phyloP scores from a whole-genome alignment of 306 rosid genomes.

The Rubus parviflorus region DNA sequence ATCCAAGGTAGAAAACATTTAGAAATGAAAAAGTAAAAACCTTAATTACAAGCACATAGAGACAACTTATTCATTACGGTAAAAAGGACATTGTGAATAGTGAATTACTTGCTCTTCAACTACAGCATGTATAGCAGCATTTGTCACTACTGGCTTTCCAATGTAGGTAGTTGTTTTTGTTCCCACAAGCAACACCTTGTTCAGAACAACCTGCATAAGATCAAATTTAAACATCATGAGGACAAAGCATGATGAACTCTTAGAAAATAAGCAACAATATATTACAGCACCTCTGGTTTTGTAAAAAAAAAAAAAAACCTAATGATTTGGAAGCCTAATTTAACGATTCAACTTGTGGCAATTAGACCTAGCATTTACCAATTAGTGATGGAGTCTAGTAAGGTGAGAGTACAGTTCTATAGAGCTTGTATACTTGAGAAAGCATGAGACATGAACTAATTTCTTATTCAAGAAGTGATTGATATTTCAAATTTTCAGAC shows the following conservation, averaged over 20 bases:
- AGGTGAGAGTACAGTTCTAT: background rate
- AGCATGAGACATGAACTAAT: too few relatives aligned
- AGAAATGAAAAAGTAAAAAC: constrained; percentile 8
- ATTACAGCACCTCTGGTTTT: background rate
- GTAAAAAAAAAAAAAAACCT: background rate
- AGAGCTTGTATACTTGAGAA: too few relatives aligned
- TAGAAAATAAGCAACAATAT: constrained; percentile 3
- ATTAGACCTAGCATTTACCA: too few relatives aligned
- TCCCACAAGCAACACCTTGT: constrained; percentile 91
- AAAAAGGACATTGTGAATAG: background rate
- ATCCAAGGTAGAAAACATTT: constrained; percentile 3
- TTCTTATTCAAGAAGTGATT: too few relatives aligned
- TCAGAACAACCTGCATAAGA: constrained; percentile 68
- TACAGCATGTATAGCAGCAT: constrained; percentile 90
- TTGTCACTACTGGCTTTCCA: constrained; percentile 90
- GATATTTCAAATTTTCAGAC: too few relatives aligned
- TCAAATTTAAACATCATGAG: constrained; percentile 19
- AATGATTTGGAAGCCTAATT: background rate
- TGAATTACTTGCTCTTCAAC: constrained; percentile 91
- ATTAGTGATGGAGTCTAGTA: background rate
- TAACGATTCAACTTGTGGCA: too few relatives aligned
- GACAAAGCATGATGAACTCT: background rate
- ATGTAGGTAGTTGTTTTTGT: constrained; percentile 73
- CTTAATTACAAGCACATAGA: background rate
- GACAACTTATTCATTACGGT: constrained; percentile 1